Evolutionary conservation across 345 rosid species (phyloP).

Genomic region (Streptanthus diversifolius): DNA sequence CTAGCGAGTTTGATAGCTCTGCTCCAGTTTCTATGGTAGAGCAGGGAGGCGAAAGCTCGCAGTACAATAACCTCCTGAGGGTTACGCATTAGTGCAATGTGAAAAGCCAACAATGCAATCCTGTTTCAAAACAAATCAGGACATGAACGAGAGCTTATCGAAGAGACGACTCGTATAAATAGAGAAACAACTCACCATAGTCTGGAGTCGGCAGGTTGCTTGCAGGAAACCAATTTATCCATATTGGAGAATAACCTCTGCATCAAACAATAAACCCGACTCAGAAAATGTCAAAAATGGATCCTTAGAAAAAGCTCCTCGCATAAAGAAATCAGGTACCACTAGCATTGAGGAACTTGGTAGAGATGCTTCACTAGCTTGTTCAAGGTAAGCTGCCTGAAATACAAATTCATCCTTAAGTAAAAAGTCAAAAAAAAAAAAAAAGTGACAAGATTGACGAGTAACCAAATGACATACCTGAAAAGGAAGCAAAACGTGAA

Average conservation of each 20-base stretch:
- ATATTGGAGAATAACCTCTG: constrained; percentile 74
- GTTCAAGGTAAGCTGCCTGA: constrained; percentile 77
- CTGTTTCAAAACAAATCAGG: constrained; percentile 36
- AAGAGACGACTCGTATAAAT: background rate
- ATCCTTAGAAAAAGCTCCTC: background rate
- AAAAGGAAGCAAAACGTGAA: constrained; percentile 69
- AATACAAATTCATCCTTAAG: constrained; percentile 30
- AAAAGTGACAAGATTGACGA: background rate
- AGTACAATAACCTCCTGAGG: constrained; percentile 77
- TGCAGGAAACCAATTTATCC: constrained; percentile 78
- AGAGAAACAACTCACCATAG: constrained; percentile 57
- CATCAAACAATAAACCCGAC: constrained; percentile 9
- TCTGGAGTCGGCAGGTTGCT: constrained; percentile 59
- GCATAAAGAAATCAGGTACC: constrained; percentile 45
- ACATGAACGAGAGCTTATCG: constrained; percentile 3
- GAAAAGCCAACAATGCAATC: constrained; percentile 85
- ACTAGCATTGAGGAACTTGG: constrained; percentile 55
- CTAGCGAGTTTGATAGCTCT: constrained; percentile 63
- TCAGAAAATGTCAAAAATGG: background rate
- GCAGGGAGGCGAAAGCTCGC: constrained; percentile 63
- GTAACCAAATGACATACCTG: constrained; percentile 49
- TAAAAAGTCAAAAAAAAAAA: background rate
- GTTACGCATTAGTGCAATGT: constrained; percentile 62
- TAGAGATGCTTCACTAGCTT: constrained; percentile 37
- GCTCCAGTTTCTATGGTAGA: constrained; percentile 67